Base-by-base conservation (phyloP, 1,139 yeast species). In the Starmera stellimalicola region DNA sequence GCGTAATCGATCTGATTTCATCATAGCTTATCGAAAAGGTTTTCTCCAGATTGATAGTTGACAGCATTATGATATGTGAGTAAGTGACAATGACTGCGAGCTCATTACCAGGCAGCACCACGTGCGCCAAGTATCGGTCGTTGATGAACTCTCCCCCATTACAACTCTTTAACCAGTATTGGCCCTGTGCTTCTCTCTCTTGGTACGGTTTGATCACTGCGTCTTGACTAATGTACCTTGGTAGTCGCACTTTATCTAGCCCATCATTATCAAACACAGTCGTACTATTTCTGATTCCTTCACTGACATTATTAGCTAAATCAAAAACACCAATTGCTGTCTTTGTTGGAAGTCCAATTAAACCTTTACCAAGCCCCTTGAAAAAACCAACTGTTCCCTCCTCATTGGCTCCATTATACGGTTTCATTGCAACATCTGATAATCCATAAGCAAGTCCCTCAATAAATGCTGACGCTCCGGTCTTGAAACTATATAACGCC, bases 301-400 rank as follows among this genome's bases (percentile, higher is more conserved):
- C 97, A 60, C 95, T 79, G 19, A 91, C 78, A 57, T 85, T 88
- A 31, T 85, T 81, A 0, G 98, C 95, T 44, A 93, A 65, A 53
- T 93, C 99, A 49, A 93, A 80, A 23, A 91, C 57, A 7, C 99
- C 99, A 50, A 91, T 87, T 0, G 96, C 95, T 0, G 98, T 85
- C 58, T 93, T 93, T 0, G 98, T 87, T 0, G 98, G 98, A 26
- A 93, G 62, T 0, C 98, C 98, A 36, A 93, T 74, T 16, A 93
- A 54, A n/a, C 98, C 98, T 49, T 80, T 83, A 7, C 98, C 98
- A 8, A 93, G 55, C 1, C 99, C 98, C 52, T 76, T 84, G 60
- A 93, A 77, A 53, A 93, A 91, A 0, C 98, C 98, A 2, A 77
- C 65, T 0, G 97, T 77, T 9, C 97, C 98, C 30, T 79, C 94